These are phyloP conservation scores for Nicotiana benthamiana DNA, from an alignment of 257 asterid genomes.

Conservation along the genomic window DNA sequence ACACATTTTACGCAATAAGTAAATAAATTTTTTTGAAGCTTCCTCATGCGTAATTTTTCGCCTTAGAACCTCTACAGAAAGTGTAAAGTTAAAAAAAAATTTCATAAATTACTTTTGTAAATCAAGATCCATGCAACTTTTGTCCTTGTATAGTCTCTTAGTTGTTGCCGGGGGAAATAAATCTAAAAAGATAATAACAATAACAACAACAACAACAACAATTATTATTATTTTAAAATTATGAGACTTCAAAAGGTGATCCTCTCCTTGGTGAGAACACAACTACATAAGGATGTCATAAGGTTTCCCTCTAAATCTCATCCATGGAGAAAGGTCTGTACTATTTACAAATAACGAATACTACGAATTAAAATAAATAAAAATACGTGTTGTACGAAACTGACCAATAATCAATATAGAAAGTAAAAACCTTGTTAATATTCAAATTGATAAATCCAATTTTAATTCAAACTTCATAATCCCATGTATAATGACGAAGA, in stretches of 20 bases:
- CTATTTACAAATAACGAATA: no score
- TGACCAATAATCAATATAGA: no score
- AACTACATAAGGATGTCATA: not conserved
- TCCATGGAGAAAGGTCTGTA: no score
- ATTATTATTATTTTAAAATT: not conserved
- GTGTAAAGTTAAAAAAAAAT: not conserved
- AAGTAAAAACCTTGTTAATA: no score
- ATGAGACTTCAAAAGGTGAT: not conserved
- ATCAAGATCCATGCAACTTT: not conserved
- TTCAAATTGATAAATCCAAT: no score
- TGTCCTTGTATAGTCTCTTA: no score
- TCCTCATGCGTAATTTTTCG: no score
- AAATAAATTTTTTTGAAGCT: not conserved
- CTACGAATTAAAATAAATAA: no score
- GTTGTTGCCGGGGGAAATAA: rapidly evolving
- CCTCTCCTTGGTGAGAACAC: not conserved
- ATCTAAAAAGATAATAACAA: not conserved
- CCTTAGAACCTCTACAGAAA: not conserved
- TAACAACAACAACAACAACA: not conserved
- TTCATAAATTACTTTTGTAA: not conserved
- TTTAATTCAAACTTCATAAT: no score
- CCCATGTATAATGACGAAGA: no score
- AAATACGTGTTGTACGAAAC: no score
- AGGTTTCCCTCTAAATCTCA: not conserved
- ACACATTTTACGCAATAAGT: not conserved